A percentile compares a stretch with the other conserved stretches of the same genome.
phyloP scores from a whole-genome alignment of 1,139 yeast genomes.

The Torulaspora pretoriensis region DNA sequence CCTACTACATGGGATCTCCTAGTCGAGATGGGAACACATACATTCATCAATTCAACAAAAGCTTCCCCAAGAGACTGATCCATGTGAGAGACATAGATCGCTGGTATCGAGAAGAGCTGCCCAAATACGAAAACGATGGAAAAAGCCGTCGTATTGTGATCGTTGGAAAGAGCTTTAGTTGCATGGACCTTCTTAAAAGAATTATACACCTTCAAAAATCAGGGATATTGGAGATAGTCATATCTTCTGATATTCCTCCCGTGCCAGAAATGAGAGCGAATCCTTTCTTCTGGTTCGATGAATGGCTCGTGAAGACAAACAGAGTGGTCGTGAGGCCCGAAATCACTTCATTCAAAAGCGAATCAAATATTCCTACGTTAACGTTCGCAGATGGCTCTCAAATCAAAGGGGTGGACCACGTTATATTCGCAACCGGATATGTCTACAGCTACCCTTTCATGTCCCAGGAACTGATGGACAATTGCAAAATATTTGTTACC shows the following conservation, averaged over 20 bases:
- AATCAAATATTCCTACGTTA: conserved; percentile 9
- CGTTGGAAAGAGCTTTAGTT: conserved; percentile 23
- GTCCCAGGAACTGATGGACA: conserved; percentile 16
- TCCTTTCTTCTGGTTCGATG: conserved; percentile 22
- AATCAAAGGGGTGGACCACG: conserved; percentile 38
- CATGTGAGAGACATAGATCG: conserved; percentile 20
- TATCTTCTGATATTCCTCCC: conserved; percentile 17
- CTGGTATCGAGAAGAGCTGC: conserved; percentile 17
- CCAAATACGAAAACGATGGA: conserved; percentile 3
- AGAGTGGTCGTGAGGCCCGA: conserved; percentile 14
- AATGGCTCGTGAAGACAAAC: conserved; percentile 15
- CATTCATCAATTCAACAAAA: conserved; percentile 17
- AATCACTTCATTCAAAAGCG: conserved; percentile 12
- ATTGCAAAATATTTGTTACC: conserved; percentile 15
- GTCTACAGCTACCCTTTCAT: conserved; percentile 42
- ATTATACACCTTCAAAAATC: conserved; percentile 12
- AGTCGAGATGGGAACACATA: conserved; percentile 7
- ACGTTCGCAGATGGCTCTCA: conserved; percentile 39
- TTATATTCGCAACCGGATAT: conserved; percentile 48
- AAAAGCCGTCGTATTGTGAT: conserved; percentile 13
- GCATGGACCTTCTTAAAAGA: conserved; percentile 21
- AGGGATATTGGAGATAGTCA: conserved; percentile 11
- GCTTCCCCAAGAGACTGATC: conserved; percentile 15
- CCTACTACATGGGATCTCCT: conserved; percentile 28
- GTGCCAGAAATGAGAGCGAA: conserved; percentile 17